These are phyloP conservation scores for Talaromyces nanjingensis DNA, from an alignment of 495 filamentous ascomycete genomes.

Conservation along the genomic window DNA sequence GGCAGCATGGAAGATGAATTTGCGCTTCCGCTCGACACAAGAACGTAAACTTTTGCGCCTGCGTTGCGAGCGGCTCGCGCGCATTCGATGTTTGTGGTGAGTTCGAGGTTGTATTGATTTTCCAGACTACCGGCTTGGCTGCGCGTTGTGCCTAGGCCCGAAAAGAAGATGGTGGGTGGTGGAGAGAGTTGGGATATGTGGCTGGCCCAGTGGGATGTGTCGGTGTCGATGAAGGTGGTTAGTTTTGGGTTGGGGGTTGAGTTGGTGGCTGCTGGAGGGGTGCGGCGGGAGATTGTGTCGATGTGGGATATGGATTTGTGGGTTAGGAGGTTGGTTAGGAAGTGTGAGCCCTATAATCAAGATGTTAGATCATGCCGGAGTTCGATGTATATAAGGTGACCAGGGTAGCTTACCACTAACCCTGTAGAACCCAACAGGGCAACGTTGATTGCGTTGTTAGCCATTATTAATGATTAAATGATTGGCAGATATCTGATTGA, in stretches of 20 bases:
- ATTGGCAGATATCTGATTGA: background rate
- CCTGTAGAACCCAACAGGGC: slow-evolving; percentile 42
- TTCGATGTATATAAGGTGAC: background rate
- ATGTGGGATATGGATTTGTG: slow-evolving; percentile 31
- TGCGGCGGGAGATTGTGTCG: slow-evolving; percentile 41
- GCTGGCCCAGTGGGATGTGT: slow-evolving; percentile 49
- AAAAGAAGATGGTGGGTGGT: slow-evolving; percentile 53
- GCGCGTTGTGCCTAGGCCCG: slow-evolving; percentile 61
- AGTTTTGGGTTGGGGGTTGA: slow-evolving; percentile 30
- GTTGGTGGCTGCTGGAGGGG: slow-evolving; percentile 21
- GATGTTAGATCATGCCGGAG: no score
- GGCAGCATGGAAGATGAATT: slow-evolving; percentile 39
- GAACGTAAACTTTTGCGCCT: slow-evolving; percentile 59
- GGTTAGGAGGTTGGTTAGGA: slow-evolving; percentile 39
- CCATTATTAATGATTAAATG: background rate
- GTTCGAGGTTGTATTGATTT: slow-evolving; percentile 70
- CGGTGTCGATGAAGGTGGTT: slow-evolving; percentile 35
- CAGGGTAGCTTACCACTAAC: slow-evolving; percentile 34
- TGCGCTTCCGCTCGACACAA: slow-evolving; percentile 54
- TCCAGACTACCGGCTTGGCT: slow-evolving; percentile 59
- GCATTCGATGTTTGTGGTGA: slow-evolving; percentile 64
- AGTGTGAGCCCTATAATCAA: slow-evolving; percentile 35
- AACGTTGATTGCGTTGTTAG: slow-evolving; percentile 30
- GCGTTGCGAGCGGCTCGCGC: slow-evolving; percentile 57
- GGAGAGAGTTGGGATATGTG: slow-evolving; percentile 47